A percentile compares a stretch with the other conserved stretches of the same genome.
These are phyloP conservation scores for Agaricus bisporus DNA, from an alignment of 768 basidiomycete species.

Conservation along the genomic window DNA sequence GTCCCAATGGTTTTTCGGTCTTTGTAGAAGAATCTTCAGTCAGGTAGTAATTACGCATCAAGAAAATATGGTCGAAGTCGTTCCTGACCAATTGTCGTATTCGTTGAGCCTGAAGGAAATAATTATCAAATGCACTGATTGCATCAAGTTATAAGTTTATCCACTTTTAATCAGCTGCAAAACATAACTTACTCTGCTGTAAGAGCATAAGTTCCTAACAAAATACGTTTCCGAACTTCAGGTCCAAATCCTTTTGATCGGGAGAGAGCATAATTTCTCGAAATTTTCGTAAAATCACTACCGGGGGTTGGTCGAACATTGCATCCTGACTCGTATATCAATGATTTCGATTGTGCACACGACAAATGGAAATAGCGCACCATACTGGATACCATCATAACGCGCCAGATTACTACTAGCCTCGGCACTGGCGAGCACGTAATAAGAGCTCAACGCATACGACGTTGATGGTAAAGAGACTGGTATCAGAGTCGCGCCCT, in stretches of 20 bases:
- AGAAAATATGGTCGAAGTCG: conserved; percentile 74
- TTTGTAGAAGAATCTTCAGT: neutral
- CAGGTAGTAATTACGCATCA: conserved; percentile 44
- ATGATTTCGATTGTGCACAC: neutral
- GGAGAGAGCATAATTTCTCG: conserved; percentile 55
- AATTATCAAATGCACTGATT: conserved; percentile 90
- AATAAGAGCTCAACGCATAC: conserved; percentile 88
- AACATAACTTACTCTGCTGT: conserved; percentile 71
- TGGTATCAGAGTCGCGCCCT: conserved; percentile 64
- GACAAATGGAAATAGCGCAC: conserved; percentile 26
- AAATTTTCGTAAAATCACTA: conserved; percentile 40
- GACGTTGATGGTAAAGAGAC: conserved; percentile 64
- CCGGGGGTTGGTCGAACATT: conserved; percentile 38
- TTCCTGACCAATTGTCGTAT: conserved; percentile 64
- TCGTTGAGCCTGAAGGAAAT: conserved; percentile 88
- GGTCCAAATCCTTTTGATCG: conserved; percentile 70
- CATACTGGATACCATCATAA: conserved; percentile 86
- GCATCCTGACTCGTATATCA: conserved; percentile 32
- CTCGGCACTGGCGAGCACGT: conserved; percentile 92
- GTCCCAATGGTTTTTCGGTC: neutral
- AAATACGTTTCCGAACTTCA: conserved; percentile 82
- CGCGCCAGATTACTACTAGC: conserved; percentile 89
- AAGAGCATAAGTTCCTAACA: conserved; percentile 88
- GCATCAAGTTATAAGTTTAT: neutral
- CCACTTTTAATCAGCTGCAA: neutral